Evolutionary conservation across 2,329 filamentous ascomycete species (phyloP).

Genomic region (Alternaria ventricosa): DNA sequence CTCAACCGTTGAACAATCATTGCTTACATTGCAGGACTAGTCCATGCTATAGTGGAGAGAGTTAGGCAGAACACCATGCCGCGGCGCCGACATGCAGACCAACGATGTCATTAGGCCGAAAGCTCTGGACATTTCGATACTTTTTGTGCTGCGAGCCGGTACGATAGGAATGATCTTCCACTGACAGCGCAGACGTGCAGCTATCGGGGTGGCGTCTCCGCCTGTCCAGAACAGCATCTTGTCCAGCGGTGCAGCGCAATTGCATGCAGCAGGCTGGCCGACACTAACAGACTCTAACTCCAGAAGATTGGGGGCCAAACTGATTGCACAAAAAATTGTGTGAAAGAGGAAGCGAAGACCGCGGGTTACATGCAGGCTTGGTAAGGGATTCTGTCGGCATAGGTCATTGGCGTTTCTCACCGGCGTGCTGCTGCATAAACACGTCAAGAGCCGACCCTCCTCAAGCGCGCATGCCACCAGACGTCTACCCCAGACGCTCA

Average conservation of each 20-base stretch:
- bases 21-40: constrained; percentile 35
- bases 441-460: constrained; percentile 44
- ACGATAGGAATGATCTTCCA: not conserved
- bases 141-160: not conserved
- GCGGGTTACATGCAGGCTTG: constrained; percentile 42
- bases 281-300: constrained; percentile 16
- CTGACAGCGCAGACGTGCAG: constrained; percentile 13
- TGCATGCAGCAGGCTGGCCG: constrained; percentile 16
- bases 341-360: constrained; percentile 34
- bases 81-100: constrained; percentile 21
- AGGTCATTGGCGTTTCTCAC: constrained; percentile 43
- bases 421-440: constrained; percentile 41
- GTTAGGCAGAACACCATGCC: constrained; percentile 28
- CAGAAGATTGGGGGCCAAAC: constrained; percentile 40
- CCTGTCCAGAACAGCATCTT: constrained; percentile 12
- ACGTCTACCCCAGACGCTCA: constrained; percentile 36
- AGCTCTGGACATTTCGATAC: constrained; percentile 4
- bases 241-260: constrained; percentile 15
- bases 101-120: constrained; percentile 21
- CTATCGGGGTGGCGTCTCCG: constrained; percentile 18
- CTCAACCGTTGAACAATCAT: constrained; percentile 12
- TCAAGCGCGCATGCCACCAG: constrained; percentile 30
- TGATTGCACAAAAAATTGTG: constrained; percentile 22
- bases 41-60: constrained; percentile 19
- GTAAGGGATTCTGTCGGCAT: constrained; percentile 41